Evolutionary conservation across 192 early-diverging fungal genomes (phyloP).

Genomic region (Cetraspora pellucida): DNA sequence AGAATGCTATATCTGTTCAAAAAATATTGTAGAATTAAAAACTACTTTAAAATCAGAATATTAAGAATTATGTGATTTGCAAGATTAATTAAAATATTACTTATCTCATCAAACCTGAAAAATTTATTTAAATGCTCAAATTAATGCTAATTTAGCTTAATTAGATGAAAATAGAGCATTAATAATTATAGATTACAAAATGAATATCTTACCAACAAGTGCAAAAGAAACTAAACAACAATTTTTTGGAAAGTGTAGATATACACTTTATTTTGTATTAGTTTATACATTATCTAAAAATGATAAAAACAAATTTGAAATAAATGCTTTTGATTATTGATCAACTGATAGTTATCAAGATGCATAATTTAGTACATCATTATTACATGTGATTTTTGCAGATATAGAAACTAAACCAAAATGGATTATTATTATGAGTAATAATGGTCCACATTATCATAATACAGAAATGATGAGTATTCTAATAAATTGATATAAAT

Average conservation of each 20-base stretch:
- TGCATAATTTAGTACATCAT: not conserved
- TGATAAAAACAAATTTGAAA: not conserved
- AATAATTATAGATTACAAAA: constrained; percentile 1
- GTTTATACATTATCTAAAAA: too few species aligned
- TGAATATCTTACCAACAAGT: not conserved
- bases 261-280: too few species aligned
- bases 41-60: too few species aligned
- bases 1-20: too few species aligned
- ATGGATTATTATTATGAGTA: not conserved
- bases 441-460: too few species aligned
- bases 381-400: not conserved
- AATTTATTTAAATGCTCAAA: not conserved
- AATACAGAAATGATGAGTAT: too few species aligned
- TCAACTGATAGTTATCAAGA: not conserved
- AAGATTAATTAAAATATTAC: not conserved
- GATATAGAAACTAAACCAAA: not conserved
- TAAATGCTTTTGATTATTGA: not conserved
- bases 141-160: not conserved
- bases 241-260: too few species aligned
- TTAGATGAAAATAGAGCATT: not conserved
- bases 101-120: not conserved
- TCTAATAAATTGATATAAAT: too few species aligned
- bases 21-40: too few species aligned
- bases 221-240: too few species aligned
- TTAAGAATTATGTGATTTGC: not conserved